Conservation (phyloP, 2,329 filamentous ascomycete genomes). For the Aspergillus nomiae region DNA sequence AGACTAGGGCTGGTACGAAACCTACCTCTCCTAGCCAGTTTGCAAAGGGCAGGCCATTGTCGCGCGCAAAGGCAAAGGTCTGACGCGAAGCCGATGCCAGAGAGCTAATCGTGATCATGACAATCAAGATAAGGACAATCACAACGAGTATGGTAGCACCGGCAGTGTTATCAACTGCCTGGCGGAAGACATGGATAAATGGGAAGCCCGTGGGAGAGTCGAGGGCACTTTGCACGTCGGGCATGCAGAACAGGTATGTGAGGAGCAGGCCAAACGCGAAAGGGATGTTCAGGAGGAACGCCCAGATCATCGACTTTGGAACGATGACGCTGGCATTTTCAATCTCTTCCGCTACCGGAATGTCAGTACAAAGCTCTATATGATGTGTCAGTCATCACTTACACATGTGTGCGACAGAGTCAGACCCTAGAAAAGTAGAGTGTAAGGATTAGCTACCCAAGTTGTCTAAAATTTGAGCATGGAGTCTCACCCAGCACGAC, state of each 20-base stretch:
- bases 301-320: constrained; percentile 9
- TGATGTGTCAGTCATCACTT: background rate
- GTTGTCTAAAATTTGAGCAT: background rate
- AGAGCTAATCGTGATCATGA: constrained; percentile 42
- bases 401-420: constrained; percentile 7
- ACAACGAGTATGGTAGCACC: constrained; percentile 37
- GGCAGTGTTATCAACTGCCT: constrained; percentile 20
- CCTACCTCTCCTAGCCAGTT: constrained; percentile 36
- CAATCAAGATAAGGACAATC: constrained; percentile 43
- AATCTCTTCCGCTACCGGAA: constrained; percentile 8
- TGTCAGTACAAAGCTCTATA: background rate
- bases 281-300: constrained; percentile 1
- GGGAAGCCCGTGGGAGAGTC: constrained; percentile 47
- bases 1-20: background rate
- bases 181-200: constrained; percentile 51
- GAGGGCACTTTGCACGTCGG: constrained; percentile 36
- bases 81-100: constrained; percentile 43
- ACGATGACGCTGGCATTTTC: constrained; percentile 8
- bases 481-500: background rate
- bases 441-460: background rate
- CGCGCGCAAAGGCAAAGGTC: constrained; percentile 47
- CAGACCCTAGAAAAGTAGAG: background rate
- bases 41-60: constrained; percentile 47
- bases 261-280: constrained; percentile 37
- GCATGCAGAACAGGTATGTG: constrained; percentile 43